Evolutionary conservation across 495 filamentous ascomycete species (phyloP), one percentile per base, ranked within the genome.

Genomic region (Penicillium chermesinum): DNA sequence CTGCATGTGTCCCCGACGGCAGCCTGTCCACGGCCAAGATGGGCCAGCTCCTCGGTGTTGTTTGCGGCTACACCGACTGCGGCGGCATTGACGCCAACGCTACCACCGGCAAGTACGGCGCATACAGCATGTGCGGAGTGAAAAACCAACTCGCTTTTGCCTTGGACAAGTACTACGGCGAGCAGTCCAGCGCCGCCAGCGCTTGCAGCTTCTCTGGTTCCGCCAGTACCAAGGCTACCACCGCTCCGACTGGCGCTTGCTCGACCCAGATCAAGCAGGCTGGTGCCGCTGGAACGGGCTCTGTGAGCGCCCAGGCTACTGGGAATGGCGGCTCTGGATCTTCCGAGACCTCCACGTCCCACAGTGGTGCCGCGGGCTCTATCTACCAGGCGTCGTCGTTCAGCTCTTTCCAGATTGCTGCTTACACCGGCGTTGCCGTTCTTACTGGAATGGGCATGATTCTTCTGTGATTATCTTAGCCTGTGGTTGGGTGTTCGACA

Each of bases 121-220:
- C 88, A 5, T 97, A 90, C 72, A 81, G 83, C 66, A 94, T 95
- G 87, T 98, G 93, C 76, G 78, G 76, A 55, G 50, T 81, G 53
- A 80, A 74, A 51, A 75, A 95, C 65, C 78, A 93, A 69, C 81
- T 97, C 18, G 83, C 81, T 42, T 95, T 83, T 62, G 86, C 82
- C 25, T 75, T 96, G 52, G 84, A 95, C 71, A 66, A 75, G 48
- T 98, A 95, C 76, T 93, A 91, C 69, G 64, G 74, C 13, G 71
- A 72, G 59, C 83, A 89, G 71, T 50, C 50, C 46, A 62, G 62
- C 7, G 71, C 63, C 42, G 59, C 69, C 16, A 62, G 66, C 32
- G 85, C 89, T 20, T 98, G 93, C 63, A 74, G 82, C 69, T 98
- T 96, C 70, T 67, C 73, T 41, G 86, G 88, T 39, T 74, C 75